phyloP scores from a whole-genome alignment of 352 stramenopile genomes.

The Achlya hypogyna region DNA sequence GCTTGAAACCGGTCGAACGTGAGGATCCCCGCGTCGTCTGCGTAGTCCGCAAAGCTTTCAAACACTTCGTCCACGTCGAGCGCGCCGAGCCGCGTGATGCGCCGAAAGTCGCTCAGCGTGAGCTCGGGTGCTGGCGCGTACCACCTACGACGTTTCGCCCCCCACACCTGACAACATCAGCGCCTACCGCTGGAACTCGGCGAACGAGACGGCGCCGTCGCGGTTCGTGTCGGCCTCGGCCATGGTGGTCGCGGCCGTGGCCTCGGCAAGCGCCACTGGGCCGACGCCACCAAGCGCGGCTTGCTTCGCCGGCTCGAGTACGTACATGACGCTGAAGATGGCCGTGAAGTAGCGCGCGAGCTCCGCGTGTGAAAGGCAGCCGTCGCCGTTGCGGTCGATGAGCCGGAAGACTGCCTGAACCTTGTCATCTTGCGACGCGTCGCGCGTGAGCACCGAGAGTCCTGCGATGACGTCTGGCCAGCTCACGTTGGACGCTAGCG shows the following conservation, averaged over 20 bases:
- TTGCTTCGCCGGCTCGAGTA: conserved; percentile 35
- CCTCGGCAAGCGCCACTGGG: conserved; percentile 34
- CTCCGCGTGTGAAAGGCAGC: conserved; percentile 68
- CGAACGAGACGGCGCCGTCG: conserved; percentile 18
- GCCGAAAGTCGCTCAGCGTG: conserved; percentile 71
- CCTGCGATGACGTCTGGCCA: conserved; percentile 49
- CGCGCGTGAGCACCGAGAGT: conserved; percentile 56
- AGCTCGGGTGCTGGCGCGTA: conserved; percentile 28
- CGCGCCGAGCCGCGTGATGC: conserved; percentile 72
- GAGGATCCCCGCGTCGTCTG: conserved; percentile 24
- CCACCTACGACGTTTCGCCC: conserved; percentile 1
- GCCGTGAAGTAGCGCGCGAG: conserved; percentile 72
- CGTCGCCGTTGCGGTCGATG: conserved; percentile 75
- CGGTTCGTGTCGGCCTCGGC: conserved; percentile 22
- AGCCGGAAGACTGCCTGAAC: conserved; percentile 66
- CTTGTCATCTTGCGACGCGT: conserved; percentile 60
- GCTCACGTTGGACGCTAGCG: background rate
- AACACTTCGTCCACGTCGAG: conserved; percentile 57
- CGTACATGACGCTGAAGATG: conserved; percentile 66
- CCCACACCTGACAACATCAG: background rate
- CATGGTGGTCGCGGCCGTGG: conserved; percentile 35
- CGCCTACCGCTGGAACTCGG: conserved; percentile 18
- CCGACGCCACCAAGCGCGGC: conserved; percentile 28
- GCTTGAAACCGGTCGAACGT: conserved; percentile 13
- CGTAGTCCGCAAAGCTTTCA: conserved; percentile 25